phyloP scores from a whole-genome alignment of 2,329 filamentous ascomycete genomes.

The Venturia oleaginea region DNA sequence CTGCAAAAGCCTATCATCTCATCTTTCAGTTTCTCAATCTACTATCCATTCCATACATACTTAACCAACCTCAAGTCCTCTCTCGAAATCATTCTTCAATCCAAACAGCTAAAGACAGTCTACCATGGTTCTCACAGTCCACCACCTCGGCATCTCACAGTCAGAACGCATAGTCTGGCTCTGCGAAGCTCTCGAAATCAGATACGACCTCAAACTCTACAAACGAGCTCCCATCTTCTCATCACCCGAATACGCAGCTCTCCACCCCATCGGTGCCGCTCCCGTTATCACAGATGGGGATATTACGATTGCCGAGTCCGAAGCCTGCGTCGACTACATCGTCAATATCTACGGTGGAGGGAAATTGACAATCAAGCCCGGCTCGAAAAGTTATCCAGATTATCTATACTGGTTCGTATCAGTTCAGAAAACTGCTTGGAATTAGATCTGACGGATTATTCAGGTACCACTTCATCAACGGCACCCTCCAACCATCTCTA shows the following conservation, averaged over 20 bases:
- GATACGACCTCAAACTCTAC: conserved; percentile 32
- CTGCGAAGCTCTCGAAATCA: conserved; percentile 46
- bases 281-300: conserved; percentile 49
- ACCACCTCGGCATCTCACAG: conserved; percentile 45
- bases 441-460: background rate
- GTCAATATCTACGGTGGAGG: conserved; percentile 44
- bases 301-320: conserved; percentile 49
- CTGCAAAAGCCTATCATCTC: background rate
- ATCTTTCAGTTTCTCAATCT: background rate
- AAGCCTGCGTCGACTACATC: conserved; percentile 55
- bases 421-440: background rate
- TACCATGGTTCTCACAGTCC: conserved; percentile 30
- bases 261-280: conserved; percentile 40
- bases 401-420: conserved; percentile 52
- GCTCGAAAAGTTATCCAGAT: conserved; percentile 44
- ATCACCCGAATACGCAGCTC: conserved; percentile 25
- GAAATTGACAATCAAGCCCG: conserved; percentile 37
- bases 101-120: background rate
- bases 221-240: conserved; percentile 30
- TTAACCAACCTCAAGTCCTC: background rate
- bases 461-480: conserved; percentile 44
- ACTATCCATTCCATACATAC: background rate
- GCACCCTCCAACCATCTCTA: conserved; percentile 30
- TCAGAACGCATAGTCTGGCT: conserved; percentile 49
- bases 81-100: background rate